phyloP scores from a whole-genome alignment of 2,329 filamentous ascomycete species.

The Epichloe hybrida region DNA sequence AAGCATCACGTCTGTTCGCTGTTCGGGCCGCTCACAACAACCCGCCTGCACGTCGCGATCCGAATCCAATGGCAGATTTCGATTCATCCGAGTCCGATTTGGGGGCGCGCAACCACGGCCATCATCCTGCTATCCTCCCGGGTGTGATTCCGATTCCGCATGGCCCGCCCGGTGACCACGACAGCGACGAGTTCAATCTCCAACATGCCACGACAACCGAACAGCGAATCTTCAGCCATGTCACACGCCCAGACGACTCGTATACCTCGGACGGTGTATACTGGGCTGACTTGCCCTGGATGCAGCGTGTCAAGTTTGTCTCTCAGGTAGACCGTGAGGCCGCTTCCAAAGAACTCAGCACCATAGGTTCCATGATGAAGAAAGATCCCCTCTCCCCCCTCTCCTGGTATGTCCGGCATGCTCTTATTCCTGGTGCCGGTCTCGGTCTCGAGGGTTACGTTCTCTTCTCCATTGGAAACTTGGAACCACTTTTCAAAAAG shows the following conservation, averaged over 20 bases:
- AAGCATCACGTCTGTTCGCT: not conserved
- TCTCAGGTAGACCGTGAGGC: conserved; percentile 58
- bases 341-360: conserved; percentile 49
- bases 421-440: conserved; percentile 83
- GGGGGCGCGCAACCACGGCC: conserved; percentile 5
- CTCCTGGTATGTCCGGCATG: conserved; percentile 79
- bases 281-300: conserved; percentile 76
- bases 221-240: conserved; percentile 55
- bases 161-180: conserved; percentile 30
- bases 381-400: conserved; percentile 70
- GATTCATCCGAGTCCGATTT: conserved; percentile 5
- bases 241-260: conserved; percentile 79
- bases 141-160: conserved; percentile 45
- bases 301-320: conserved; percentile 63
- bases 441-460: conserved; percentile 91
- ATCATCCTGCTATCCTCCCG: conserved; percentile 25
- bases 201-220: conserved; percentile 33
- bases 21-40: not conserved
- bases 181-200: conserved; percentile 32
- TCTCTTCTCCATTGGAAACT: conserved; percentile 90
- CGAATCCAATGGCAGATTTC: conserved; percentile 2
- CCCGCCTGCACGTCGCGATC: not conserved
- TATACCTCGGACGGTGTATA: conserved; percentile 74
- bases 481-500: conserved; percentile 66
- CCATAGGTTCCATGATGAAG: conserved; percentile 70